Percentiles rank a stretch among this genome's conserved stretches.
Evolutionary conservation across 495 filamentous ascomycete species (phyloP).

Genomic region (Opeltia flavorubescens): DNA sequence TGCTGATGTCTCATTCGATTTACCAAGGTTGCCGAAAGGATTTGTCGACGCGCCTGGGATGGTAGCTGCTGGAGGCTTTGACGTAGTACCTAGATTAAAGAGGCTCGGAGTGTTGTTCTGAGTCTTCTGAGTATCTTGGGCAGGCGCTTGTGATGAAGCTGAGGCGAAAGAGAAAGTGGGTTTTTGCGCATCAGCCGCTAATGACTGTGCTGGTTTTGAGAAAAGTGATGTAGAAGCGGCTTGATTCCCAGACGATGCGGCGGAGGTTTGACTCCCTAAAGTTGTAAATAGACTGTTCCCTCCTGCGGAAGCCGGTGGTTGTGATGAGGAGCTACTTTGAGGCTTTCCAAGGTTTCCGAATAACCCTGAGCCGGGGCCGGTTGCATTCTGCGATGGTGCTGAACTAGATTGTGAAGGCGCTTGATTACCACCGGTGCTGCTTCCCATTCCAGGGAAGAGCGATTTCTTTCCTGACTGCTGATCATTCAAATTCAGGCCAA

Average conservation of each 20-base stretch:
- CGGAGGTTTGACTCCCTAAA: slow-evolving; percentile 18
- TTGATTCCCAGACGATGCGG: slow-evolving; percentile 25
- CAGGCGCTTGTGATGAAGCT: neutral
- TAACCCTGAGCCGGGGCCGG: neutral
- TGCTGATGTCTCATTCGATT: slow-evolving; percentile 10
- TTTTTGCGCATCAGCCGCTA: slow-evolving; percentile 1
- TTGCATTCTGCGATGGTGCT: neutral
- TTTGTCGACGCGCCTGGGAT: slow-evolving; percentile 9
- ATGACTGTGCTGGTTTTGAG: neutral
- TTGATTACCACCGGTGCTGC: neutral
- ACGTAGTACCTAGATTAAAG: neutral
- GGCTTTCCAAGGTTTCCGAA: neutral
- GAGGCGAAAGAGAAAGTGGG: slow-evolving; percentile 9
- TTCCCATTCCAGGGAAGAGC: neutral
- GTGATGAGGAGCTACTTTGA: neutral
- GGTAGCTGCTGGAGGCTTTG: slow-evolving; percentile 6
- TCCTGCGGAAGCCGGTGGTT: slow-evolving; percentile 1
- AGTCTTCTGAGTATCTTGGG: slow-evolving; percentile 1
- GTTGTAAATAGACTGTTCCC: slow-evolving; percentile 4
- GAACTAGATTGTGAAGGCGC: neutral
- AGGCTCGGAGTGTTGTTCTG: neutral
- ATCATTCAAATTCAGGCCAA: neutral
- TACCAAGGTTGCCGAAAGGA: slow-evolving; percentile 13
- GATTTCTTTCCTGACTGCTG: neutral
- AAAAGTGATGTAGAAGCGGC: slow-evolving; percentile 20